Conservation (phyloP, 768 basidiomycete genomes). For the Strobilomyces confusus region DNA sequence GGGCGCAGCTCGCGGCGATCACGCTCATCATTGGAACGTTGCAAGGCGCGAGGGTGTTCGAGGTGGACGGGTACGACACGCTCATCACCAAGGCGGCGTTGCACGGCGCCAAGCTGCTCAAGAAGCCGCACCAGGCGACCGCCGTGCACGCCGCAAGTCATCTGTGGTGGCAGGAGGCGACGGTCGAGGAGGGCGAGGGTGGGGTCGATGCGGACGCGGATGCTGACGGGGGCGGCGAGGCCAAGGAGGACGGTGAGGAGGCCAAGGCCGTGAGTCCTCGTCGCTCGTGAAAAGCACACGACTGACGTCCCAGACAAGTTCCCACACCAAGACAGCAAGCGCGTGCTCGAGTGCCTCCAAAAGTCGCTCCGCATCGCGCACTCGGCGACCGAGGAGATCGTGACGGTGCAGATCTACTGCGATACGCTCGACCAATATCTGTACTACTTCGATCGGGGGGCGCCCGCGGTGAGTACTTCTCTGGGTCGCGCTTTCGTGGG, state of each 20-base stretch:
- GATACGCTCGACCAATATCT: slow-evolving; percentile 95
- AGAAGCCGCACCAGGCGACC: slow-evolving; percentile 96
- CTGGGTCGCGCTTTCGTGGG: neutral
- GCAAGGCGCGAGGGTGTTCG: slow-evolving; percentile 87
- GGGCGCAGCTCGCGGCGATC: slow-evolving; percentile 96
- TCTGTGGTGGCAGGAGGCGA: slow-evolving; percentile 91
- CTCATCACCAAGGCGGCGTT: slow-evolving; percentile 98
- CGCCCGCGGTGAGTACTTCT: slow-evolving; percentile 69
- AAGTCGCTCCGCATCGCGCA: slow-evolving; percentile 96
- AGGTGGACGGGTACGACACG: slow-evolving; percentile 93
- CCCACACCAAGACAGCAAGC: slow-evolving; percentile 92
- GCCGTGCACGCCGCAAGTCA: slow-evolving; percentile 95
- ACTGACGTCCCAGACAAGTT: slow-evolving; percentile 39
- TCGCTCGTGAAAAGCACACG: slow-evolving; percentile 26
- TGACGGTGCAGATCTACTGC: slow-evolving; percentile 93
- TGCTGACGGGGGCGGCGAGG: slow-evolving; percentile 2
- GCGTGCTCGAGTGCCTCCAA: slow-evolving; percentile 95
- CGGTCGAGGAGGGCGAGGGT: slow-evolving; percentile 34
- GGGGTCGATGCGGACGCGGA: slow-evolving; percentile 13
- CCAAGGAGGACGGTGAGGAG: slow-evolving; percentile 39
- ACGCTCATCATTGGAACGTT: slow-evolving; percentile 90
- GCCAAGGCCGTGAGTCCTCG: slow-evolving; percentile 44
- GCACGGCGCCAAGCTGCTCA: slow-evolving; percentile 92
- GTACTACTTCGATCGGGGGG: slow-evolving; percentile 92
- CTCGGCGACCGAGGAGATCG: slow-evolving; percentile 94